Evolutionary conservation across 352 stramenopile species (phyloP).

Genomic region (Globisporangium nodosum): DNA sequence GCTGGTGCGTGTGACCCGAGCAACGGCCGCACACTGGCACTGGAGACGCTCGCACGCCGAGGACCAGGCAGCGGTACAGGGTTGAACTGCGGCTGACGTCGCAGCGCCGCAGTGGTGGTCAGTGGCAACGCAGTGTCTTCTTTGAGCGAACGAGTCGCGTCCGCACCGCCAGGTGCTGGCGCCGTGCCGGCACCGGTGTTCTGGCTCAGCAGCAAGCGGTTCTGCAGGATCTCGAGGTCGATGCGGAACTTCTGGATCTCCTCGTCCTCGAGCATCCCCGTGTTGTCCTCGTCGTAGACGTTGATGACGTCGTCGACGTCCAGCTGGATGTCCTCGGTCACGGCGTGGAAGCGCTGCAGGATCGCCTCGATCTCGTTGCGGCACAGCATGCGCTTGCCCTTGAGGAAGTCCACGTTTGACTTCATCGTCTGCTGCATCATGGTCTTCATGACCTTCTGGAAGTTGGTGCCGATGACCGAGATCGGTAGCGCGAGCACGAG

Average conservation of each 20-base stretch:
- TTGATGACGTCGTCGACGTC: slow-evolving; percentile 75
- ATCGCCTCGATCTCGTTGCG: slow-evolving; percentile 73
- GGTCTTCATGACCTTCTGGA: slow-evolving; percentile 82
- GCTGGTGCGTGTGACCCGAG: background rate
- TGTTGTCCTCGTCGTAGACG: slow-evolving; percentile 78
- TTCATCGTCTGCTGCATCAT: slow-evolving; percentile 77
- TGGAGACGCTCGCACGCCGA: background rate
- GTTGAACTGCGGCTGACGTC: background rate
- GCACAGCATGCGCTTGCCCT: slow-evolving; percentile 64
- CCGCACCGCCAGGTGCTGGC: background rate
- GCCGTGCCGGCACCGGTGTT: background rate
- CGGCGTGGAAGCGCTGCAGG: slow-evolving; percentile 60
- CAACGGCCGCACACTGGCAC: background rate
- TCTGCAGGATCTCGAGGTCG: slow-evolving; percentile 69
- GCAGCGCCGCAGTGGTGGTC: background rate
- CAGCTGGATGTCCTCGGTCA: slow-evolving; percentile 67
- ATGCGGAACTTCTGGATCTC: slow-evolving; percentile 64
- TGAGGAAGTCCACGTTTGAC: slow-evolving; percentile 69
- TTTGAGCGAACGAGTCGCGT: background rate
- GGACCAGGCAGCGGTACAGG: background rate
- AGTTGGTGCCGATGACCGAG: slow-evolving; percentile 87
- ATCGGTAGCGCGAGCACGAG: slow-evolving; percentile 86
- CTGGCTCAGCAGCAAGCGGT: slow-evolving; percentile 45
- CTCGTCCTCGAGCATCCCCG: slow-evolving; percentile 68
- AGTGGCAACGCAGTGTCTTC: background rate